phyloP scores from a whole-genome alignment of 1,139 yeast genomes.

The Pneumocystis jirovecii region DNA sequence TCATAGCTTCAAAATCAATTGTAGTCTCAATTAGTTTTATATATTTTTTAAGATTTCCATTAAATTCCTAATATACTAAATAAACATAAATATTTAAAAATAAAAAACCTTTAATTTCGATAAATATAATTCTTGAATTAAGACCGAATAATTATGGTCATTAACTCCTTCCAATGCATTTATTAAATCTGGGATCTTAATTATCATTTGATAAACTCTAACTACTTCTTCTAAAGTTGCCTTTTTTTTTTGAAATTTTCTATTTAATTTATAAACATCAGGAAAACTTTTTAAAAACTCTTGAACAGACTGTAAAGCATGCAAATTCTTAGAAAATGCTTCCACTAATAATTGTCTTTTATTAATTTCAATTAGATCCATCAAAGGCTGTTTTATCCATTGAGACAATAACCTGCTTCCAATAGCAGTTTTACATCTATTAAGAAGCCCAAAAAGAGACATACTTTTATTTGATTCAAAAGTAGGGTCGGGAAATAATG shows the following conservation, averaged over 20 bases:
- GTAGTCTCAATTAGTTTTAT: constrained; percentile 86
- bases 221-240: constrained; percentile 73
- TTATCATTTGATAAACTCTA: constrained; percentile 67
- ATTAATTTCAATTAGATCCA: constrained; percentile 42
- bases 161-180: constrained; percentile 32
- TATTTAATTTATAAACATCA: constrained; percentile 60
- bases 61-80: constrained; percentile 14
- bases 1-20: constrained; percentile 69
- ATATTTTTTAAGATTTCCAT: constrained; percentile 44
- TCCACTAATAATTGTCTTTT: constrained; percentile 64
- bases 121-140: constrained; percentile 1
- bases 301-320: constrained; percentile 48
- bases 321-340: constrained; percentile 52
- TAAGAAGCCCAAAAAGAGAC: constrained; percentile 67
- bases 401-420: constrained; percentile 77
- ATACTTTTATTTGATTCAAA: constrained; percentile 36
- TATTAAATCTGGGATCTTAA: constrained; percentile 53
- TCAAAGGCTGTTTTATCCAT: constrained; percentile 91
- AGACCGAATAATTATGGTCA: constrained; percentile 11
- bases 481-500: constrained; percentile 53
- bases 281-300: constrained; percentile 61
- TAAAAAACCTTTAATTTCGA: neutral
- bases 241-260: constrained; percentile 40
- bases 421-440: constrained; percentile 72
- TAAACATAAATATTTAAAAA: constrained; percentile 10